Evolutionary conservation across 805 yeast genomes (phyloP), one percentile per base, ranked within the genome.

Genomic region (Zygosaccharomyces bailii): DNA sequence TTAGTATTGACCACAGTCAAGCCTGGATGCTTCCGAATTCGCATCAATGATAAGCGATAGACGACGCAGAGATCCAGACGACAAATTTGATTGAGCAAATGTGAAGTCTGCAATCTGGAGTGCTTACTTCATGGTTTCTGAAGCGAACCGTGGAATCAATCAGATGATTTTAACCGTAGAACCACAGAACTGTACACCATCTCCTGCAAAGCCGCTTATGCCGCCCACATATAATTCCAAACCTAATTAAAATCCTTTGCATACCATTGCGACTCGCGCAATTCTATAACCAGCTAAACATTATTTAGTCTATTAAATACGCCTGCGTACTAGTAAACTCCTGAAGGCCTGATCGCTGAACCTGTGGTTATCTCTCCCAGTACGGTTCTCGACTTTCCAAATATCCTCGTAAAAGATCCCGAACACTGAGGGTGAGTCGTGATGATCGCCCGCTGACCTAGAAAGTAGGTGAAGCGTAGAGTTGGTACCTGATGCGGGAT

Each of bases 381-480:
- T 40, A 24, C 35, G 43, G 34, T 48, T 44, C 27, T 41, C 44
- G 18, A 45, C 30, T 10, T 44, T 44, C 53, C 59, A 53, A 8
- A 63, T 56, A 37, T 63, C 67, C 44, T 61, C 56, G 46, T 63
- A 63, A 33, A 63, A 61, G 9, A 63, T 53, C 8, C 65, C 63
- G 45, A 63, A 63, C 4, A 63, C 56, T 25, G 61, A 49, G 0
- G 67, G 67, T 2, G 65, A 55, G 37, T 63, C 66, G 11, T 46
- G 42, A 38, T 43, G 53, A 21, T 47, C 43, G 14, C 53, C 54
- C 54, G 55, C 51, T 10, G 54, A 58, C 9, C 51, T 27, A 7
- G 54, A 45, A 36, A 63, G 41, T 9, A 53, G 57, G n/a, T 49
- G 47, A 25, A 63, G 43, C 8, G 65, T 60, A 0, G 55, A 53